phyloP scores from a whole-genome alignment of 495 filamentous ascomycete species.

The Penicillium desertorum region DNA sequence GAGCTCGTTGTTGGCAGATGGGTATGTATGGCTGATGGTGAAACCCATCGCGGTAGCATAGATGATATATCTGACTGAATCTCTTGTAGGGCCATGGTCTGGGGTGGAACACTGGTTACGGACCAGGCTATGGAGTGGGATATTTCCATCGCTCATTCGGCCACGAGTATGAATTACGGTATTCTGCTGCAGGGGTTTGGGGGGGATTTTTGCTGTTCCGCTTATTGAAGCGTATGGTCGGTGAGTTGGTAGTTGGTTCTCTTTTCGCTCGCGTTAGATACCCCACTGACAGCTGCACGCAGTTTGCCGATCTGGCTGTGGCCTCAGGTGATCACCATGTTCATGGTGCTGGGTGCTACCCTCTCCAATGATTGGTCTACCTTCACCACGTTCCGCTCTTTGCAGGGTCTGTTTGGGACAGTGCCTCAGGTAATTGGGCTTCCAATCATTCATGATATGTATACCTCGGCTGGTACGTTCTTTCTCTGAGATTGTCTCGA shows the following conservation, averaged over 20 bases:
- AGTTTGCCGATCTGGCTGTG: conserved; percentile 53
- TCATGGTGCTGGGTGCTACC: conserved; percentile 49
- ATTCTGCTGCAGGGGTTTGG: conserved; percentile 55
- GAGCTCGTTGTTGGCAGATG: conserved; percentile 40
- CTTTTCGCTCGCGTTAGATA: background rate
- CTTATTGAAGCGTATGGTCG: conserved; percentile 51
- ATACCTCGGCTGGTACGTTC: conserved; percentile 37
- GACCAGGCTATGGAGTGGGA: conserved; percentile 50
- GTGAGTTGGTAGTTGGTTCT: conserved; percentile 20
- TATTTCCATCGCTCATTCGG: conserved; percentile 42
- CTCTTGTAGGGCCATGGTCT: conserved; percentile 43
- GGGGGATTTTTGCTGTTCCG: conserved; percentile 51
- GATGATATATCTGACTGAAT: conserved; percentile 18
- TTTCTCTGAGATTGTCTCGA: background rate
- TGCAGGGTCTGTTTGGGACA: conserved; percentile 53
- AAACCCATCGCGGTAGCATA: background rate
- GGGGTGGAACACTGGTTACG: conserved; percentile 50
- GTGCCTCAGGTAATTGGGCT: conserved; percentile 49
- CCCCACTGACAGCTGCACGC: conserved; percentile 4
- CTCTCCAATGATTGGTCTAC: conserved; percentile 43
- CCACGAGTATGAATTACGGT: conserved; percentile 49
- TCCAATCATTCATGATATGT: conserved; percentile 49
- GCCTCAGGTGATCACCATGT: conserved; percentile 49
- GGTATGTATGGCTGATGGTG: conserved; percentile 22
- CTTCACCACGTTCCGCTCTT: conserved; percentile 52